Evolutionary conservation across 768 basidiomycete genomes (phyloP), one percentile per base, ranked within the genome.

Genomic region (Guyanaporus albipodus): DNA sequence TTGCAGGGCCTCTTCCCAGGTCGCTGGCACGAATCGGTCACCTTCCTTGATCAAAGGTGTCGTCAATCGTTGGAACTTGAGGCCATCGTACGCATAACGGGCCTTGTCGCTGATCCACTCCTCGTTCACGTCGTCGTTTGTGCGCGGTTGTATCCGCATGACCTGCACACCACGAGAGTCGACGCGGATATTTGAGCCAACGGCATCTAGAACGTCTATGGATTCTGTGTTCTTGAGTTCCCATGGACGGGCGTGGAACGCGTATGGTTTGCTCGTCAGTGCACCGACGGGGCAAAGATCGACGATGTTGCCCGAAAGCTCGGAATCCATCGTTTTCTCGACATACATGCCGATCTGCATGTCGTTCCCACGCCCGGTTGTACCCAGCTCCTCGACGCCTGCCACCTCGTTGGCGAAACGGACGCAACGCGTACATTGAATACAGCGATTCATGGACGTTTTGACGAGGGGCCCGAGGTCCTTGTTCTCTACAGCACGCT

Each of bases 91-190:
- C 1, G 95, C 89, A 67, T 92, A 93, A 47, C 96, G 88, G 2
- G 95, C 93, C 78, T 99, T 99, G 77, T 99, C 96, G 67, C 80
- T 92, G 66, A 99, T 95, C 96, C 96, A 98, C 68, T 99, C 96
- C 73, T 99, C 96, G 67, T 99, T 99, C 54, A 99, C 85, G 56
- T 96, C 90, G 67, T 98, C 96, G 64, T 97, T 98, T 40, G 91
- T 89, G 60, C 88, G 80, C 2, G 96, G 96, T 62, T 96, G 93
- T 56, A 99, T 79, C 40, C 96, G 85, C 94, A 98, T 98, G 53
- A 98, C 95, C 66, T 91, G 83, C 5, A 95, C 87, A 32, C 93
- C 93, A 28, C 95, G 81, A 29, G 94, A 94, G 67, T 99, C 94
- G 45, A 99, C 77, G 36, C 93, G 86, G 66, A 99, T 96, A 67